Base-by-base conservation (phyloP, 2,329 filamentous ascomycete genomes). In the Neofusicoccum laricinum region DNA sequence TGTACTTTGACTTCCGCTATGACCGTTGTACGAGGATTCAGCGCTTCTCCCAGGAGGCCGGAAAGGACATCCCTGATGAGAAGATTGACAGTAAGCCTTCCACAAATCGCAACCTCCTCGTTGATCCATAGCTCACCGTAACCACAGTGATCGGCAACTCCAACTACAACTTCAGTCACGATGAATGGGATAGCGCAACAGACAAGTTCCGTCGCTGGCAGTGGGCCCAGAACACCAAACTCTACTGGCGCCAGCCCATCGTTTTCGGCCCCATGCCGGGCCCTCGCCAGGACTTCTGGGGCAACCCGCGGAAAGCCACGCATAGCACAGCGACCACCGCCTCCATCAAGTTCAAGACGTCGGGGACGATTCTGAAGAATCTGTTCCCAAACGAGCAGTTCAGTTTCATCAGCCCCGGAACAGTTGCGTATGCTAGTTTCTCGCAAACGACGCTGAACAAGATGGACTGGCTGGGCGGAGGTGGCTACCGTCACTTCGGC, bases 391-490 rank as follows among this genome's bases (percentile, higher is more conserved):
- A 71, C 0, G 38, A 66, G 10, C 72, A 70, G 15, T 76, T 77
- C 49, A 69, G 69, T 17, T 81, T 81, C 67, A 72, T 69, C 0
- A 71, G 68, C 2, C 69, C 77, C 0, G 78, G 75, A 6, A 80
- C 78, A 0, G 66, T 75, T 2, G 76, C 71, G 6, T 75, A 73
- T 38, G 79, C 79, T 0, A 77, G 73, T 11, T 75, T 81, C 61
- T 70, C 72, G 0, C 71, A 74, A 19, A 78, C 77, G 1, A 76
- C 77, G 19, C 71, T 81, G 1, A 67, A 68, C 41, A 81, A 82
- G 0, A 82, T 89, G 78, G 78, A 82, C 34, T 89, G 86, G 86
- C 80, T 90, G 0, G 86, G 84, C 3, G 86, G 86, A 2, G 73
- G 76, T 0, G 86, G 86, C 0, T 89, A 89, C 70, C 81, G 76